Evolutionary conservation across 306 rosid species (phyloP).

Genomic region (Styphnolobium japonicum): DNA sequence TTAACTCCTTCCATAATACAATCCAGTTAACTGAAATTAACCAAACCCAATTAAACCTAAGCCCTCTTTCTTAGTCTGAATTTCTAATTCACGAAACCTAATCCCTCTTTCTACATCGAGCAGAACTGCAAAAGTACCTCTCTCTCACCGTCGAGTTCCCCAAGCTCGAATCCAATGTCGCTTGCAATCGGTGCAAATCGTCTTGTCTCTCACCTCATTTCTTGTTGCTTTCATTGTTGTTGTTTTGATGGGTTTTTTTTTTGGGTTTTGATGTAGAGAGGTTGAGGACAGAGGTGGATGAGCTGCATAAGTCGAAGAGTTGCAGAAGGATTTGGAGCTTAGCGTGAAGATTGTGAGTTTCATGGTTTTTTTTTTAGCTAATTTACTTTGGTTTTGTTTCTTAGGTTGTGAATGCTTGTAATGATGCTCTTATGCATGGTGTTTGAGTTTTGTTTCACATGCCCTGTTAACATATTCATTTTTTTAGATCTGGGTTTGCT

Average conservation of each 20-base stretch:
- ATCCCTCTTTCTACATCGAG: too few species aligned
- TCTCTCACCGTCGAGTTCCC: conserved; percentile 75
- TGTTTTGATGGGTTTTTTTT: background rate
- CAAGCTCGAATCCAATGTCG: conserved; percentile 57
- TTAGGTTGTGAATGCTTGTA: background rate
- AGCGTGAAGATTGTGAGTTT: conserved; percentile 84
- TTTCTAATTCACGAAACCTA: too few species aligned
- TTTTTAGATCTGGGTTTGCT: conserved; percentile 7
- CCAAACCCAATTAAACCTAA: too few species aligned
- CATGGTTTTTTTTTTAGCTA: background rate
- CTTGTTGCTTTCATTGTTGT: background rate
- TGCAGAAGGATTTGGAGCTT: conserved; percentile 74
- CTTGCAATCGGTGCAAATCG: conserved; percentile 49
- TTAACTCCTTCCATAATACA: too few species aligned
- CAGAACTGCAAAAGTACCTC: conserved; percentile 93
- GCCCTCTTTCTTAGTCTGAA: too few species aligned
- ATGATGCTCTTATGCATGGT: background rate
- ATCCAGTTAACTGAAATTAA: too few species aligned
- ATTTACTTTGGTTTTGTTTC: background rate
- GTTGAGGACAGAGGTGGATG: conserved; percentile 63
- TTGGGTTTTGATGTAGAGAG: conserved; percentile 62
- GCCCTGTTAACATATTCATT: background rate
- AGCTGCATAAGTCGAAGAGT: conserved; percentile 84
- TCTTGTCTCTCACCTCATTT: background rate
- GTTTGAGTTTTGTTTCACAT: background rate